Percentiles rank a stretch among this genome's conserved stretches.
These are phyloP conservation scores for Pelargonium fulgidum DNA, from an alignment of 441 rosid species.

Conservation along the genomic window DNA sequence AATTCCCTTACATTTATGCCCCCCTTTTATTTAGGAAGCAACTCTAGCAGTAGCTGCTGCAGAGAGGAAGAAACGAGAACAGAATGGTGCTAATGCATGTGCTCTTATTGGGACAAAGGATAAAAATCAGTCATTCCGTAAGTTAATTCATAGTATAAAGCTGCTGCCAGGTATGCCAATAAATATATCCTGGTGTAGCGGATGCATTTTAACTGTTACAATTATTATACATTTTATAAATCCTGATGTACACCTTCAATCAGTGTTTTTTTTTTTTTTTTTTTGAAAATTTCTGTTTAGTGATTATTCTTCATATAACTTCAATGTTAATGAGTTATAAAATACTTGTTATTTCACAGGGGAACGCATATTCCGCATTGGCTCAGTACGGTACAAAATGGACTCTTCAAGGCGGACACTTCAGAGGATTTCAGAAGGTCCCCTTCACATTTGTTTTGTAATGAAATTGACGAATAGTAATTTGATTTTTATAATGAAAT, in stretches of 20 bases:
- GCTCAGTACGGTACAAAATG: conserved; percentile 80
- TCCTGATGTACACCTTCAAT: neutral
- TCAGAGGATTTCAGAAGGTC: conserved; percentile 78
- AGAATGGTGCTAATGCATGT: conserved; percentile 26
- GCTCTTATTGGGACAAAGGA: conserved; percentile 34
- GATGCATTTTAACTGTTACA: conserved; percentile 8
- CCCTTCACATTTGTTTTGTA: conserved; percentile 9
- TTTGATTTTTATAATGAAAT: neutral
- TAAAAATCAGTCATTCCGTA: conserved; percentile 42
- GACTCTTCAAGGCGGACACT: conserved; percentile 88
- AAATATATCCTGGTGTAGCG: conserved; percentile 18
- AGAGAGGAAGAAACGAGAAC: conserved; percentile 62
- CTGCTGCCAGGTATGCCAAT: conserved; percentile 26
- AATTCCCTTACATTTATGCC: neutral
- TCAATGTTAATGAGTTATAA: conserved; percentile 3
- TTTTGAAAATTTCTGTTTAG: conserved; percentile 16
- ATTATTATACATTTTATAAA: neutral
- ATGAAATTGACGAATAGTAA: neutral
- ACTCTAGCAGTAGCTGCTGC: conserved; percentile 84
- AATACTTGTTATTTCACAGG: conserved; percentile 38
- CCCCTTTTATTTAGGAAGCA: conserved; percentile 49
- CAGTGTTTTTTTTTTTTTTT: neutral
- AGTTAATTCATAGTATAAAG: conserved; percentile 31
- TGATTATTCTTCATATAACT: conserved; percentile 13
- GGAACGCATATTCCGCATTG: conserved; percentile 73